Base-by-base conservation (phyloP, 768 basidiomycete genomes). In the Rhodosporidiobolus odoratus region DNA sequence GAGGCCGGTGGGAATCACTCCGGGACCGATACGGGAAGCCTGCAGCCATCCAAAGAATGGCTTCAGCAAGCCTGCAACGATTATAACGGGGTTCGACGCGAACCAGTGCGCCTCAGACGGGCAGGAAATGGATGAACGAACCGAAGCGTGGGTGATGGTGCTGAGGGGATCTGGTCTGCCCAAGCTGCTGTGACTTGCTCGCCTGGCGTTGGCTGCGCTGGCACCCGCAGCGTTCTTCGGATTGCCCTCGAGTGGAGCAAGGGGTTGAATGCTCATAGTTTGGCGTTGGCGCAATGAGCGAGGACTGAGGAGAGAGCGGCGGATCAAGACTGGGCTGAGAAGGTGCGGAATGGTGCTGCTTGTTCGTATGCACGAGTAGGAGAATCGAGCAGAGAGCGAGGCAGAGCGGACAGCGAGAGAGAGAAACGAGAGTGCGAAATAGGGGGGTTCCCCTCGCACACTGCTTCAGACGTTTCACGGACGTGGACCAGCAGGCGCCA, bases 21-120 rank as follows among this genome's bases (percentile, higher is more conserved):
- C 70, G 17, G 70, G 70, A 35, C 70, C 70, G 40, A 72, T 66
- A 3, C 70, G 61, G 7, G 62, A 64, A n/a, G 71, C 71, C 65
- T 67, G 45, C 3, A n/a, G n/a, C n/a, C n/a, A n/a, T n/a, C n/a
- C n/a, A n/a, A n/a, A n/a, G n/a, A n/a, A n/a, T n/a, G n/a, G n/a
- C n/a, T n/a, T n/a, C n/a, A n/a, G n/a, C n/a, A n/a, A n/a, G n/a
- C n/a, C n/a, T n/a, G n/a, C n/a, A n/a, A n/a, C n/a, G n/a, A n/a
- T n/a, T n/a, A n/a, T n/a, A n/a, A n/a, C n/a, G n/a, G n/a, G n/a
- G n/a, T n/a, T n/a, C n/a, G n/a, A n/a, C n/a, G n/a, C n/a, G n/a
- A n/a, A n/a, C n/a, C n/a, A n/a, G n/a, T n/a, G n/a, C n/a, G n/a
- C n/a, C n/a, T n/a, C n/a, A n/a, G n/a, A n/a, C n/a, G n/a, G n/a